Base-by-base conservation (phyloP, 208 protist genomes). In the Acanthamoeba healyi region DNA sequence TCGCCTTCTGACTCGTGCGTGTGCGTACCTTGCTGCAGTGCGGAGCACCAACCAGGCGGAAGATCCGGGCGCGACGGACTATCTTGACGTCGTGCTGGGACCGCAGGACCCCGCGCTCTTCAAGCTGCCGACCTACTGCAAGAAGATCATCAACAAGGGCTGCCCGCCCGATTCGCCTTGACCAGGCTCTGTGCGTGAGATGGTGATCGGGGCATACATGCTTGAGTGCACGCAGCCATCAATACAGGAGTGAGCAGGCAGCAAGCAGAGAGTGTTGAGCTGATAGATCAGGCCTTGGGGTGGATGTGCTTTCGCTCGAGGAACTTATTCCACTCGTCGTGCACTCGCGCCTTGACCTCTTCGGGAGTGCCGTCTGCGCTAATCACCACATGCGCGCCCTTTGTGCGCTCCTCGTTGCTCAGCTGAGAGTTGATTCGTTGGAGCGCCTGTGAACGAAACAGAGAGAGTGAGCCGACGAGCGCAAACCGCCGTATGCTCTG, bases 81-180 rank as follows among this genome's bases (percentile, higher is more conserved):
- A 89, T 32, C 34, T 94, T 0, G 91, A 94, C 38, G 91, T 94
- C 29, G 79, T 94, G 70, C 38, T 94, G 36, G 91, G 91, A 9
- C 91, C 91, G 19, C 91, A 94, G 54, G 70, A 94, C 44, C 91
- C 91, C 24, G n/a, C 91, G 2, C 91, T 94, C 46, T 94, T 94
- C 36, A 36, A 77, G 56, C 42, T 88, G n/a, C 91, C 91, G 14
- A 36, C 46, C 40, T 86, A 94, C 42, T 94, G 91, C 72, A 74
- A 44, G n/a, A 87, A 84, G 26, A 77, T 56, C 38, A 82, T 44
- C 81, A 36, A 51, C 22, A 51, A 44, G 81, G 81, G 81, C 17
- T 89, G 81, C 32, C 81, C 81, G 32, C 81, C 81, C 24, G 70
- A 81, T 29, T 40, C 0, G 70, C 40, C 70, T 26, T 81, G 32